phyloP scores from a whole-genome alignment of 148 eudicot genomes.

The Cornus florida region DNA sequence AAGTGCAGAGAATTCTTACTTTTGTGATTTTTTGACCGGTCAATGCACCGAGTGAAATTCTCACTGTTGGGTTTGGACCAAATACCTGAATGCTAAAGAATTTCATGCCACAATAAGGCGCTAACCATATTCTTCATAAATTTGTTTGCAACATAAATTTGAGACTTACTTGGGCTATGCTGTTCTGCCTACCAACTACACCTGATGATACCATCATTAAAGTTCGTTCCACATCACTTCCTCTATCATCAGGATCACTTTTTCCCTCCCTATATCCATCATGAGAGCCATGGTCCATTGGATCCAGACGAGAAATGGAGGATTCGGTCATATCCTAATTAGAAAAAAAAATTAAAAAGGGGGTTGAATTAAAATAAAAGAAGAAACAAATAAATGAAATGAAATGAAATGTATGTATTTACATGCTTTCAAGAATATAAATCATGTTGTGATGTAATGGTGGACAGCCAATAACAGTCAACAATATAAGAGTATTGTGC shows the following conservation, averaged over 20 bases:
- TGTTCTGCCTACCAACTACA: slow-evolving; percentile 43
- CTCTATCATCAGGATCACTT: slow-evolving; percentile 28
- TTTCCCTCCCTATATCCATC: slow-evolving; percentile 41
- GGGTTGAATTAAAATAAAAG: background rate
- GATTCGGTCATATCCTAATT: slow-evolving; percentile 53
- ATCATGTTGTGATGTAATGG: background rate
- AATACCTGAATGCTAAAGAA: slow-evolving; percentile 61
- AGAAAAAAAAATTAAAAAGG: slow-evolving; percentile 3
- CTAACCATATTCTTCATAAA: slow-evolving; percentile 6
- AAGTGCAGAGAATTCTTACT: slow-evolving; percentile 39
- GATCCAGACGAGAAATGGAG: slow-evolving; percentile 23
- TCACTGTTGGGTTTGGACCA: slow-evolving; percentile 82
- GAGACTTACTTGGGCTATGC: slow-evolving; percentile 50
- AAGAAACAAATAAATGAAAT: background rate
- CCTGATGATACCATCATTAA: slow-evolving; percentile 62
- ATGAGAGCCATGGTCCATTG: slow-evolving; percentile 33
- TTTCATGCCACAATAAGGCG: slow-evolving; percentile 24
- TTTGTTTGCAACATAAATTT: slow-evolving; percentile 2
- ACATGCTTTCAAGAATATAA: background rate
- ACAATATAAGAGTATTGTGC: too few species aligned
- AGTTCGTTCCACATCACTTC: slow-evolving; percentile 43
- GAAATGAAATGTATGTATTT: background rate
- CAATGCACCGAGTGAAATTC: slow-evolving; percentile 81
- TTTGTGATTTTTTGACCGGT: slow-evolving; percentile 67
- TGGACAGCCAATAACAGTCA: too few species aligned